Percentiles rank a stretch among this genome's conserved stretches.
Evolutionary conservation across 2,329 filamentous ascomycete species (phyloP).

Genomic region (Magnaporthiopsis incrustans): DNA sequence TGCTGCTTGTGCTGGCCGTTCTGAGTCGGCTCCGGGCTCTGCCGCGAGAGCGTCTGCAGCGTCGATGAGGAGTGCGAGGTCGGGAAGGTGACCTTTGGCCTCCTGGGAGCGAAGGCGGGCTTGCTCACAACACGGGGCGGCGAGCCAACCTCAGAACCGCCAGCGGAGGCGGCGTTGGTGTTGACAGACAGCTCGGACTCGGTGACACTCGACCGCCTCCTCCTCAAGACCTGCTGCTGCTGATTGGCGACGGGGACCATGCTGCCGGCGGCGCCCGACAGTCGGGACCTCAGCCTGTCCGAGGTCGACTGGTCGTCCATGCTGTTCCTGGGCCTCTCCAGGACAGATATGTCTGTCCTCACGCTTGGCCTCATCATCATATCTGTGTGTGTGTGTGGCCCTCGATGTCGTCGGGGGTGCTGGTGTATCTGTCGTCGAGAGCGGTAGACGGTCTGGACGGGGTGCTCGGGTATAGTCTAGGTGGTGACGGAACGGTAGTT

Average conservation of each 20-base stretch:
- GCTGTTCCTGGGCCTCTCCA: slow-evolving; percentile 2
- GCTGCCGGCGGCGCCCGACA: slow-evolving; percentile 2
- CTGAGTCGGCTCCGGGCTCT: background rate
- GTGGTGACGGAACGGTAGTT: background rate
- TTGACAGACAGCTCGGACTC: slow-evolving; percentile 9
- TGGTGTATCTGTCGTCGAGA: background rate
- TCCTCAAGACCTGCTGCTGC: background rate
- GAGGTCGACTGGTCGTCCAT: background rate
- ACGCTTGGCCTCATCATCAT: slow-evolving; percentile 1
- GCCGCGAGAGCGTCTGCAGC: background rate
- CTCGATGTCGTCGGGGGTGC: background rate
- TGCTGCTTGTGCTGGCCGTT: background rate
- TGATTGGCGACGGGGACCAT: background rate
- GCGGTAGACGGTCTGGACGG: background rate
- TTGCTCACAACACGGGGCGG: slow-evolving; percentile 2
- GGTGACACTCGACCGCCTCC: background rate
- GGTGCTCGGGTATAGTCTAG: background rate
- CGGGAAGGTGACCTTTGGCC: slow-evolving; percentile 1
- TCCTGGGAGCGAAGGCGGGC: background rate
- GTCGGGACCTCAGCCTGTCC: slow-evolving; percentile 2
- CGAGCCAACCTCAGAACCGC: slow-evolving; percentile 1
- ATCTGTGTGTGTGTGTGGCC: background rate
- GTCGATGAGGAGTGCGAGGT: background rate
- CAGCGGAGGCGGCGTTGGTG: slow-evolving; percentile 9
- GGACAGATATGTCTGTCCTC: background rate